Conservation (phyloP, 306 rosid genomes). For the Dryas octopetala region DNA sequence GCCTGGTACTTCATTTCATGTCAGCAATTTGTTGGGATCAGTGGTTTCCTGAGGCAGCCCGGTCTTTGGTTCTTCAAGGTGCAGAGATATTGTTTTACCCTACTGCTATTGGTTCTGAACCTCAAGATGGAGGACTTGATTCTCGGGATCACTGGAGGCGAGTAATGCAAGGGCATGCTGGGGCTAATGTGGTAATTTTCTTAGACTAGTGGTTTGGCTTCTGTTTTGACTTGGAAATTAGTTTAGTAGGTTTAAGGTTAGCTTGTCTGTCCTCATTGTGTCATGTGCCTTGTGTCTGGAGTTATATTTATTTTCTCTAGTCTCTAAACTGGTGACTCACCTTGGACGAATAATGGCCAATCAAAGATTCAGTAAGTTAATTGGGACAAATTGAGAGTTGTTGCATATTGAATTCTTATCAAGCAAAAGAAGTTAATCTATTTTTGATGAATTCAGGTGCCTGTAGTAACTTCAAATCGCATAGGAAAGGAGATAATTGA, state of each 20-base stretch:
- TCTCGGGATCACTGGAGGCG: constrained; percentile 93
- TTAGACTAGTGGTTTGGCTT: neutral
- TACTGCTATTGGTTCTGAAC: constrained; percentile 96
- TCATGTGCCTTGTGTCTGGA: neutral
- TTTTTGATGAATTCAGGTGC: constrained; percentile 64
- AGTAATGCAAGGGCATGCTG: constrained; percentile 99
- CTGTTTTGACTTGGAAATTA: neutral
- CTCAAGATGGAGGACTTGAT: constrained; percentile 78
- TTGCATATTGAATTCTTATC: neutral
- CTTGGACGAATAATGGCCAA: neutral
- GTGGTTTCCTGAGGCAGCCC: constrained; percentile 98
- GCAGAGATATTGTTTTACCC: constrained; percentile 95
- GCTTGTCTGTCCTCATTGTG: neutral
- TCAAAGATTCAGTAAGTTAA: neutral
- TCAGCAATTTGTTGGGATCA: constrained; percentile 99
- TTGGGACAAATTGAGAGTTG: neutral
- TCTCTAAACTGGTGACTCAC: neutral
- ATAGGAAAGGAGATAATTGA: constrained; percentile 80
- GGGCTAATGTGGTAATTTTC: constrained; percentile 76
- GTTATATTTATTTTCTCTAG: neutral
- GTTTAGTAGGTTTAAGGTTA: neutral
- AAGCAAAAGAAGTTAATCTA: constrained; percentile 3
- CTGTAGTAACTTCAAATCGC: constrained; percentile 91
- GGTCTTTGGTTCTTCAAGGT: constrained; percentile 96
- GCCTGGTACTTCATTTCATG: constrained; percentile 27